Conservation (phyloP, 495 filamentous ascomycete genomes). For the Penicillium steckii region DNA sequence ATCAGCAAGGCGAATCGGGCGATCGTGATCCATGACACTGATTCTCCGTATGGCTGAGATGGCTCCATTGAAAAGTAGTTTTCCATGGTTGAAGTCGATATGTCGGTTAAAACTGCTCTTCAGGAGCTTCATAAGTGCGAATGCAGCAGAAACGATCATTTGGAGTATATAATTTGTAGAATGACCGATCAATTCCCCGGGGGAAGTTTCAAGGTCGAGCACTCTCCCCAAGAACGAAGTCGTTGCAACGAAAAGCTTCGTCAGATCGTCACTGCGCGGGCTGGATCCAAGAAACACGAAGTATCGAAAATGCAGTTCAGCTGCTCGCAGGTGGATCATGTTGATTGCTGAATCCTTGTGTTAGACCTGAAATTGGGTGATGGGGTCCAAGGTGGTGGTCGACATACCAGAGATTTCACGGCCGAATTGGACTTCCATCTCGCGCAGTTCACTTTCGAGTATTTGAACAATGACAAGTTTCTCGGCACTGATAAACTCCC, state of each 20-base stretch:
- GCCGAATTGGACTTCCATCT: slow-evolving; percentile 51
- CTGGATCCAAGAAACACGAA: slow-evolving; percentile 50
- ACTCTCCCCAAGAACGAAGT: slow-evolving; percentile 49
- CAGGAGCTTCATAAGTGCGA: slow-evolving; percentile 81
- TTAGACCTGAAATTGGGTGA: slow-evolving; percentile 59
- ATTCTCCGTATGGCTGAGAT: slow-evolving; percentile 76
- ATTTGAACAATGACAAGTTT: slow-evolving; percentile 64
- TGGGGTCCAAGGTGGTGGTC: slow-evolving; percentile 55
- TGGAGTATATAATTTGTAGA: slow-evolving; percentile 88
- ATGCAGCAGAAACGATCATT: slow-evolving; percentile 87
- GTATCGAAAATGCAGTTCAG: slow-evolving; percentile 45
- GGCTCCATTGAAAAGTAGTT: slow-evolving; percentile 71
- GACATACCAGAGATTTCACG: slow-evolving; percentile 51
- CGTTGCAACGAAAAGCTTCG: slow-evolving; percentile 63
- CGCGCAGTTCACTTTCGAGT: slow-evolving; percentile 50
- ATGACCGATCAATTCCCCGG: slow-evolving; percentile 60
- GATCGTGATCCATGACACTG: slow-evolving; percentile 81
- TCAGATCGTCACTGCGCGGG: slow-evolving; percentile 69
- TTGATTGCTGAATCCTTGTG: slow-evolving; percentile 59
- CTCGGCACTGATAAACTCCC: slow-evolving; percentile 71
- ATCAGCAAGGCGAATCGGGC: slow-evolving; percentile 58
- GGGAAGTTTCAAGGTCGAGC: slow-evolving; percentile 45
- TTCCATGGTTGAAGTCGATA: slow-evolving; percentile 71
- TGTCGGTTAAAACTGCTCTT: slow-evolving; percentile 72
- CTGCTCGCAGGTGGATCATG: slow-evolving; percentile 48